Percentiles rank a stretch among this genome's conserved stretches.
Conservation (phyloP, 2,329 filamentous ascomycete genomes). For the Alternaria conjuncta region DNA sequence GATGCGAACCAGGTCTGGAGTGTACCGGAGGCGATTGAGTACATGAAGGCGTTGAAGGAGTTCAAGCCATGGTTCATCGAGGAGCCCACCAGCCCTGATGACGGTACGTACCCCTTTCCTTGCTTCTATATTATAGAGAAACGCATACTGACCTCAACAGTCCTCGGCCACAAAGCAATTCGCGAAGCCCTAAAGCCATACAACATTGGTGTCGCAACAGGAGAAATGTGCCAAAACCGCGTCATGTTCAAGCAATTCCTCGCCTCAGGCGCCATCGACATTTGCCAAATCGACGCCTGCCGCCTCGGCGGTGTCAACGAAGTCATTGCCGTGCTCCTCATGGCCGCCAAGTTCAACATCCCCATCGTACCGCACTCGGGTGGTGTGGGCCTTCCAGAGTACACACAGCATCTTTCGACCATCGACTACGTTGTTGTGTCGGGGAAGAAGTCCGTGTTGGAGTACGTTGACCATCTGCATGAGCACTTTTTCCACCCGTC, state of each 20-base stretch:
- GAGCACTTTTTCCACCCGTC: constrained; percentile 89
- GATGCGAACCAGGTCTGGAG: constrained; percentile 95
- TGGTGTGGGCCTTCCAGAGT: constrained; percentile 89
- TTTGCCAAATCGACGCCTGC: constrained; percentile 90
- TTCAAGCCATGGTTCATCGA: constrained; percentile 96
- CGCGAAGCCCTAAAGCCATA: constrained; percentile 77
- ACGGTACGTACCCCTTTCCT: constrained; percentile 50
- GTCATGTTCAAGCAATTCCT: constrained; percentile 94
- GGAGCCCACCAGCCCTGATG: constrained; percentile 89
- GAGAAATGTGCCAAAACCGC: constrained; percentile 95
- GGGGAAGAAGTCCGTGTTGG: constrained; percentile 80
- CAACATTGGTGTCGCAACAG: constrained; percentile 84
- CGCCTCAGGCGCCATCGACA: constrained; percentile 78
- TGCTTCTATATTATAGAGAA: not conserved
- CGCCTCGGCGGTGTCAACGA: constrained; percentile 90
- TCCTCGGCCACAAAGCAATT: constrained; percentile 85
- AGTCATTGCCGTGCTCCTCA: constrained; percentile 85
- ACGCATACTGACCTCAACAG: constrained; percentile 35
- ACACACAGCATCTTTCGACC: constrained; percentile 89
- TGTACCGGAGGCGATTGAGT: constrained; percentile 84
- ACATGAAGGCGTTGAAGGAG: constrained; percentile 81
- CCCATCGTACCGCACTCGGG: constrained; percentile 90
- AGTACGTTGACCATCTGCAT: constrained; percentile 92
- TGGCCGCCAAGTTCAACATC: constrained; percentile 79
- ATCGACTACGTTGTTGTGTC: constrained; percentile 91